These are phyloP conservation scores for Talaromyces piceae DNA, from an alignment of 2,329 filamentous ascomycete species.

Conservation along the genomic window DNA sequence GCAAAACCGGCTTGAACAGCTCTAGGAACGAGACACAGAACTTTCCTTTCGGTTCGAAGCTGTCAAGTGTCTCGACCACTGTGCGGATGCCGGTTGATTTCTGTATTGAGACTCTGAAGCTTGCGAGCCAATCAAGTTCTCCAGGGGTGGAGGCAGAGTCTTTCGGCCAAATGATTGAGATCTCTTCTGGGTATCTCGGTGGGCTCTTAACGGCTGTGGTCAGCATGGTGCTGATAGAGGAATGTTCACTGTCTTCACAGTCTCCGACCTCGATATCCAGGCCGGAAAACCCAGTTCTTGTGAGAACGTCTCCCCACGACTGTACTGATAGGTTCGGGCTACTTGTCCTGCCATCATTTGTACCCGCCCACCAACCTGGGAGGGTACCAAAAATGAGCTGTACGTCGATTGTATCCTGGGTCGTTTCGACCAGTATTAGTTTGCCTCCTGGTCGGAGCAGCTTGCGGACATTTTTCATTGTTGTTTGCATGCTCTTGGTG, in stretches of 20 bases:
- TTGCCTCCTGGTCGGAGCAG: conserved; percentile 37
- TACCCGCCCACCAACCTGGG: conserved; percentile 33
- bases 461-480: conserved; percentile 18
- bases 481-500: conserved; percentile 17
- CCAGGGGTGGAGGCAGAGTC: not conserved
- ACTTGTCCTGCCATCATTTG: not conserved
- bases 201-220: not conserved
- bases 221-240: not conserved
- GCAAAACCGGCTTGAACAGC: not conserved
- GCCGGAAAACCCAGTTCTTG: conserved; percentile 1
- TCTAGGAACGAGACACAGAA: not conserved
- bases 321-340: not conserved
- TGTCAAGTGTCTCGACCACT: not conserved
- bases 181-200: not conserved
- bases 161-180: not conserved
- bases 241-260: not conserved
- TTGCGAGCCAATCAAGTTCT: not conserved
- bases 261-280: conserved; percentile 1
- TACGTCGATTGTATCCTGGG: conserved; percentile 12
- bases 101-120: not conserved
- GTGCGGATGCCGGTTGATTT: not conserved
- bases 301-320: conserved; percentile 2
- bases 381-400: conserved; percentile 25
- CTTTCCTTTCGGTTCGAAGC: not conserved
- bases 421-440: conserved; percentile 38